These are phyloP conservation scores for Mortierella alpina DNA, from an alignment of 192 early-diverging fungal species.

Conservation along the genomic window DNA sequence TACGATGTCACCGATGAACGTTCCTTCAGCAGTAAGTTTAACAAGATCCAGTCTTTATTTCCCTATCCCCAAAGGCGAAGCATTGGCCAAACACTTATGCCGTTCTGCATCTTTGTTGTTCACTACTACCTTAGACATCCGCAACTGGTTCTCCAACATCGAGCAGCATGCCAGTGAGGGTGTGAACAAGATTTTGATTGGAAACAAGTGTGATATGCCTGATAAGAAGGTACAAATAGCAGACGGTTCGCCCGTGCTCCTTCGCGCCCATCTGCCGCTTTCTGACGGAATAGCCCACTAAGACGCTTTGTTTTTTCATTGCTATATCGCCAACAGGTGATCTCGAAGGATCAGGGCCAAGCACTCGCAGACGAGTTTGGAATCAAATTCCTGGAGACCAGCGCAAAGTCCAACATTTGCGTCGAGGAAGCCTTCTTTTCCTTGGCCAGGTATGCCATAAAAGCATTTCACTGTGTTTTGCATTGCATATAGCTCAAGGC, in stretches of 20 bases:
- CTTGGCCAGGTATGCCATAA: constrained; percentile 76
- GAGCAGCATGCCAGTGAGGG: constrained; percentile 99
- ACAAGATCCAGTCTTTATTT: background rate
- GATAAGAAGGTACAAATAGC: constrained; percentile 80
- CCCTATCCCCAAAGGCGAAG: background rate
- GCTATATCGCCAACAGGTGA: constrained; percentile 67
- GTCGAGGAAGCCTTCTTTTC: constrained; percentile 98
- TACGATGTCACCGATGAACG: constrained; percentile 99
- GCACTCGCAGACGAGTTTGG: constrained; percentile 93
- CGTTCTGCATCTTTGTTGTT: background rate
- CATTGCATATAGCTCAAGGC: background rate
- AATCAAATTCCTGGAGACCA: constrained; percentile 97
- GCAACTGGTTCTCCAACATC: constrained; percentile 99
- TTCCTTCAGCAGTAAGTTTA: constrained; percentile 90
- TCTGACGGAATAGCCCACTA: background rate
- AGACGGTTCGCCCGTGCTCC: too few relatives aligned
- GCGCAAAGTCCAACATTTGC: constrained; percentile 98
- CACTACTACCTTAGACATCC: constrained; percentile 79
- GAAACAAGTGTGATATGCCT: constrained; percentile 99
- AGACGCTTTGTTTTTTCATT: background rate
- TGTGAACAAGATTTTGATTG: constrained; percentile 98
- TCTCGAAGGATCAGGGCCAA: constrained; percentile 96
- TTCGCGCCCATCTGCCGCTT: background rate
- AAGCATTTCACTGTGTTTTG: too few relatives aligned
- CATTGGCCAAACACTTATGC: background rate